Percentiles rank a stretch among this genome's conserved stretches.
phyloP scores from a whole-genome alignment of 805 yeast species.

The Metschnikowia proteae region DNA sequence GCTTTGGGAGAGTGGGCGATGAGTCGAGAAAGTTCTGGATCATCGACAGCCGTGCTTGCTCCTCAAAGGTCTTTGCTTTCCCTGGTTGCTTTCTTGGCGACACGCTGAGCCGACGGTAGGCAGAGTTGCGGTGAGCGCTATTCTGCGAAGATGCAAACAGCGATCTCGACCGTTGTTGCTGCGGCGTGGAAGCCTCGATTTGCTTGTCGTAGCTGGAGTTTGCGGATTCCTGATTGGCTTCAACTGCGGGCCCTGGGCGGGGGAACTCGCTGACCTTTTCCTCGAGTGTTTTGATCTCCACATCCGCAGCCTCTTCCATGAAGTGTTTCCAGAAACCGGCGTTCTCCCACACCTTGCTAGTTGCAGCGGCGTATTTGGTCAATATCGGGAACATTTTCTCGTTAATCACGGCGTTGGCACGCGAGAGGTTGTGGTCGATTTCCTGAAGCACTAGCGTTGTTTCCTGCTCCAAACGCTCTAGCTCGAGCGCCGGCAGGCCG shows the following conservation, averaged over 20 bases:
- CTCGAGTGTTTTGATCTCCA: conserved; percentile 53
- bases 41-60: conserved; percentile 26
- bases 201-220: conserved; percentile 4
- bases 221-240: not conserved
- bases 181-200: conserved; percentile 12
- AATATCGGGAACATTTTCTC: conserved; percentile 67
- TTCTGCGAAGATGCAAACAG: conserved; percentile 7
- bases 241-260: not conserved
- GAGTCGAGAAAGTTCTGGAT: conserved; percentile 36
- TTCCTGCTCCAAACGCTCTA: conserved; percentile 72
- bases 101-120: conserved; percentile 5
- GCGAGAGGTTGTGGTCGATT: conserved; percentile 69
- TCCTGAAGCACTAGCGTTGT: conserved; percentile 74
- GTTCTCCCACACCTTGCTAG: conserved; percentile 61
- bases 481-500: conserved; percentile 25
- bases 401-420: conserved; percentile 63
- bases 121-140: not conserved
- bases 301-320: conserved; percentile 71
- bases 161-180: conserved; percentile 7
- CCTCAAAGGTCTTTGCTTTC: conserved; percentile 24
- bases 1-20: conserved; percentile 43
- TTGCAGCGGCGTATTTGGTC: conserved; percentile 53
- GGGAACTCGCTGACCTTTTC: conserved; percentile 20
- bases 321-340: conserved; percentile 74
- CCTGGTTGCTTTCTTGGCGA: conserved; percentile 6